Conservation (phyloP, 257 asterid species). For the Gynochthodes officinalis region DNA sequence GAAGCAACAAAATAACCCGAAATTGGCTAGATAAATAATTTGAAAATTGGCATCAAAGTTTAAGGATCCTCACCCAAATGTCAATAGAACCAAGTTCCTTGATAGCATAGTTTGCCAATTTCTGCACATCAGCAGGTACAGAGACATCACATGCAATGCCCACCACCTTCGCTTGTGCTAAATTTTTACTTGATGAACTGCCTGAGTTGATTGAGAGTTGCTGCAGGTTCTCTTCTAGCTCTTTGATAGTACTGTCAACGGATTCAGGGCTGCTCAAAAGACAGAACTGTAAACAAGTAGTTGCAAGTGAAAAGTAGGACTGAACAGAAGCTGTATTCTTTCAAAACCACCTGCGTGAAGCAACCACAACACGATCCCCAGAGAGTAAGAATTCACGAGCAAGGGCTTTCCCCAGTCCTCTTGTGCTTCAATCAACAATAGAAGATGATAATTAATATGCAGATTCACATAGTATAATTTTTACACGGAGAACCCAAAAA, state of each 20-base stretch:
- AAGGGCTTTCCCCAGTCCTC: conserved; percentile 97
- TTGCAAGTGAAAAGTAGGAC: not conserved
- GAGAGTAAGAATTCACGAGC: conserved; percentile 94
- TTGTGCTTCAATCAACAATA: conserved; percentile 61
- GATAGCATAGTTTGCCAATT: conserved; percentile 64
- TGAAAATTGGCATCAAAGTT: not conserved
- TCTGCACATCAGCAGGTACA: conserved; percentile 73
- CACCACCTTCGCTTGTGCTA: conserved; percentile 67
- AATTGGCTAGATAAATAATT: not conserved
- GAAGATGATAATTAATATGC: conserved; percentile 16
- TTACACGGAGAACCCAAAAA: not conserved
- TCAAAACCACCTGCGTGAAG: conserved; percentile 79
- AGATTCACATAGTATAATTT: not conserved
- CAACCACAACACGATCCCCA: conserved; percentile 83
- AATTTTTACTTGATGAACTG: conserved; percentile 38
- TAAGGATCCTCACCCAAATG: conserved; percentile 60
- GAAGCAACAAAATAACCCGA: not conserved
- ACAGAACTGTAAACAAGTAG: conserved; percentile 24
- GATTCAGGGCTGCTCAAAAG: conserved; percentile 70
- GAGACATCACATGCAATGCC: conserved; percentile 94
- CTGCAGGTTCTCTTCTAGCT: conserved; percentile 73
- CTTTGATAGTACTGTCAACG: conserved; percentile 63
- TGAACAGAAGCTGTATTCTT: conserved; percentile 8
- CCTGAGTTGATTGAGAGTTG: conserved; percentile 43
- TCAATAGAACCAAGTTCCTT: conserved; percentile 72